Base-by-base conservation (phyloP, 2,329 filamentous ascomycete species). In the Colletotrichum truncatum region DNA sequence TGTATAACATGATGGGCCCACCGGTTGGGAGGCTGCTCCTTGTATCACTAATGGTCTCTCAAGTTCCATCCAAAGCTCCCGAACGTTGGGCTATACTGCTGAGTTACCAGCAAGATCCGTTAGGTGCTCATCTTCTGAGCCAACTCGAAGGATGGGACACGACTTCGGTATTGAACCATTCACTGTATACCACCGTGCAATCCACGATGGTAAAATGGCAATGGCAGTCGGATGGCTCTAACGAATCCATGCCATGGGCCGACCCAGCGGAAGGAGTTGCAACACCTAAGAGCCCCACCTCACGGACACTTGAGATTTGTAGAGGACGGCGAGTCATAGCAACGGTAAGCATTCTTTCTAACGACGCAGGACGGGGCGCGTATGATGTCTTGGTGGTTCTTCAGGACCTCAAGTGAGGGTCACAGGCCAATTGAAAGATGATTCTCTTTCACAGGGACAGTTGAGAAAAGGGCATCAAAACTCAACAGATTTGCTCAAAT, bases 1-100 rank as follows among this genome's bases (percentile, higher is more conserved):
- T 1, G 4, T 9, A 36, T 3, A 2, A 23, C 30, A 12, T 2
- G n/a, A n/a, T n/a, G 0, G 12, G 1, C 4, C 28, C n/a, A 18
- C 16, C 1, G 11, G 32, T 18, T 8, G 34, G 4, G 4, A 51
- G 23, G 5, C 21, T 51, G 4, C 6, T 51, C 4, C 36, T 59
- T 12, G 14, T 34, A 6, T 41, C 26, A 12, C 2, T 30, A 6
- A 26, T 18, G 4, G 9, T 28, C n/a, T 26, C 12, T 1, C 8
- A 45, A 3, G 25, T 4, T 8, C 9, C 26, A 18, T 14, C 6
- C 1, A 14, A 36, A 21, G 14, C 8, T 41, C 28, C 28, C 5
- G 39, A 46, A 25, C 26, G 53, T 2, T 52, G 48, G 48, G 48
- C 32, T 6, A 52, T 36, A 12, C 3, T 52, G 18, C 7, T 52